Conservation (phyloP, 805 yeast species). For the Ogataea angusta region DNA sequence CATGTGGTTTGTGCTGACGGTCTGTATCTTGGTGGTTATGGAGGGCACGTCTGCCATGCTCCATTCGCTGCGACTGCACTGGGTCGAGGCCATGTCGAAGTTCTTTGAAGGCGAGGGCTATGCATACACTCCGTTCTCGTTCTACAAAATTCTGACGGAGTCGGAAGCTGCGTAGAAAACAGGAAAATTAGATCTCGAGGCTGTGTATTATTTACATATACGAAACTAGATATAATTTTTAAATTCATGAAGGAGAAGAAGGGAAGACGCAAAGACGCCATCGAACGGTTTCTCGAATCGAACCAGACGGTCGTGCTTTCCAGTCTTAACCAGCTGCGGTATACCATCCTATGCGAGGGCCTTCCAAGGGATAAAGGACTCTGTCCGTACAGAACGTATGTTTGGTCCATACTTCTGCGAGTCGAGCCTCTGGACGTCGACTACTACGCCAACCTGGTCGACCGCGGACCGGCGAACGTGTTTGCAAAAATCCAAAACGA, state of each 20-base stretch:
- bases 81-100: conserved; percentile 83
- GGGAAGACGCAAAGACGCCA: conserved; percentile 49
- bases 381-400: conserved; percentile 68
- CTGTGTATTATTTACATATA: conserved; percentile 8
- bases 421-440: conserved; percentile 57
- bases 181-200: background rate
- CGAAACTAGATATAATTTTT: background rate
- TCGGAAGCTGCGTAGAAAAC: conserved; percentile 1
- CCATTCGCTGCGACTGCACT: conserved; percentile 71
- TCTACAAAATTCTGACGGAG: conserved; percentile 32
- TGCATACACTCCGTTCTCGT: conserved; percentile 62
- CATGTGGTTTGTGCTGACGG: conserved; percentile 73
- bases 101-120: conserved; percentile 76
- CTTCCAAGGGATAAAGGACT: conserved; percentile 35
- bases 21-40: conserved; percentile 68
- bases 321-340: conserved; percentile 51
- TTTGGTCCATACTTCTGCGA: conserved; percentile 76
- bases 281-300: conserved; percentile 47
- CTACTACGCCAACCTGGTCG: conserved; percentile 50
- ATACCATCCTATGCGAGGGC: conserved; percentile 49
- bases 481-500: conserved; percentile 77
- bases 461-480: conserved; percentile 55
- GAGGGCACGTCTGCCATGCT: conserved; percentile 86
- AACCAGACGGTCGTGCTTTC: conserved; percentile 45
- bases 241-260: conserved; percentile 18